Evolutionary conservation across 129 eudicot species (phyloP).

Genomic region (Sambucus nigra): DNA sequence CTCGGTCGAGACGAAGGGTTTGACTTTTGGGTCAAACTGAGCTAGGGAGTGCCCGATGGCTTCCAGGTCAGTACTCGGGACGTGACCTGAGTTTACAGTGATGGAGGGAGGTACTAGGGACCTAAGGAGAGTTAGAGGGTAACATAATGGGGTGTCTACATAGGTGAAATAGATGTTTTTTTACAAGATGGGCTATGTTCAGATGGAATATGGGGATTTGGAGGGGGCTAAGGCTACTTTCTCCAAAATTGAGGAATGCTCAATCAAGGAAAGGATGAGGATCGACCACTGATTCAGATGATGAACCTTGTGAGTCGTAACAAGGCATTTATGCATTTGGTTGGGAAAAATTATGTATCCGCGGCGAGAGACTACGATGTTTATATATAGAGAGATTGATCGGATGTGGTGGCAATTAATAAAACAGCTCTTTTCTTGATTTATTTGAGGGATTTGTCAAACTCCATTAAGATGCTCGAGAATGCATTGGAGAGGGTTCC

Average conservation of each 20-base stretch:
- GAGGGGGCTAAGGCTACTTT: conserved; percentile 68
- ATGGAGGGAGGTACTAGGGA: too few relatives aligned
- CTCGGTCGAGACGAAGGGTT: too few relatives aligned
- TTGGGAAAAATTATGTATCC: conserved; percentile 80
- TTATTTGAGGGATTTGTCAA: conserved; percentile 94
- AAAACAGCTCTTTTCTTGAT: conserved; percentile 90
- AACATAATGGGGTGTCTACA: too few relatives aligned
- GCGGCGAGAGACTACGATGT: conserved; percentile 93
- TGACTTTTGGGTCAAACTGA: too few relatives aligned
- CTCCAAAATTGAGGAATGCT: conserved; percentile 35
- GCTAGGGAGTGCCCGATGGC: too few relatives aligned
- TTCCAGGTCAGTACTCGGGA: too few relatives aligned
- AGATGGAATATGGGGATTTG: conserved; percentile 86
- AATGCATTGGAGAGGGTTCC: conserved; percentile 87
- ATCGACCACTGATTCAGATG: too few relatives aligned
- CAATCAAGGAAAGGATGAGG: conserved; percentile 19
- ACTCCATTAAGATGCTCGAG: conserved; percentile 90
- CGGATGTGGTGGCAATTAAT: conserved; percentile 73
- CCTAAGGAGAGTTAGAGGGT: too few relatives aligned
- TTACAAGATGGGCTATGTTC: conserved; percentile 67
- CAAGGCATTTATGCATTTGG: conserved; percentile 71
- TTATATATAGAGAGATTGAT: conserved; percentile 82
- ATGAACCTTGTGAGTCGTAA: conserved; percentile 67
- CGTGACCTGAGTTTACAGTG: too few relatives aligned
- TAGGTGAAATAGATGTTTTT: conserved; percentile 18